These are phyloP conservation scores for Hypocreales sp. DNA, from an alignment of 2,329 filamentous ascomycete genomes.

Conservation along the genomic window DNA sequence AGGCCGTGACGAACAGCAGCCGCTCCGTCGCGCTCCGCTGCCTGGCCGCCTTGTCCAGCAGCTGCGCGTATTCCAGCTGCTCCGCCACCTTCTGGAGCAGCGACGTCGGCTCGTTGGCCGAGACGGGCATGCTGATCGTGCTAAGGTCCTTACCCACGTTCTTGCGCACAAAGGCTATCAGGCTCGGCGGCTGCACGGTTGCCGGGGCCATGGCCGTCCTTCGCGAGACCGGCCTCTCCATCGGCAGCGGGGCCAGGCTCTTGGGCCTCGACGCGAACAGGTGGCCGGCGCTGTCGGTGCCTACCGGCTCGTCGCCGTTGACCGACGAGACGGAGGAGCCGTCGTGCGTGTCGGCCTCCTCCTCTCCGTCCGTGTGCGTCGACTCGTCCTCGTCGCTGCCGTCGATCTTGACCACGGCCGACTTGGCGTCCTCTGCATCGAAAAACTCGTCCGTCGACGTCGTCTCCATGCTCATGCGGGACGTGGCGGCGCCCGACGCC, in stretches of 20 bases:
- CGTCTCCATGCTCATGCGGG: slow-evolving; percentile 62
- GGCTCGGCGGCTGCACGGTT: slow-evolving; percentile 67
- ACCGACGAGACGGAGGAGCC: slow-evolving; percentile 44
- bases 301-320: slow-evolving; percentile 40
- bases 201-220: slow-evolving; percentile 57
- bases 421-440: slow-evolving; percentile 56
- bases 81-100: slow-evolving; percentile 80
- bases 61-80: slow-evolving; percentile 75
- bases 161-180: slow-evolving; percentile 89
- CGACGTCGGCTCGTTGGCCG: slow-evolving; percentile 84
- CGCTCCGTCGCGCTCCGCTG: slow-evolving; percentile 49
- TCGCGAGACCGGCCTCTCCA: slow-evolving; percentile 47
- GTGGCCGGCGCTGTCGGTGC: slow-evolving; percentile 41
- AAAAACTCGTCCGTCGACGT: slow-evolving; percentile 82
- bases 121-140: slow-evolving; percentile 94
- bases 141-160: slow-evolving; percentile 97
- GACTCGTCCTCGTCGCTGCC: slow-evolving; percentile 54
- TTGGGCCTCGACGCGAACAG: slow-evolving; percentile 68
- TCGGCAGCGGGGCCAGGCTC: slow-evolving; percentile 60
- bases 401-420: slow-evolving; percentile 59
- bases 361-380: slow-evolving; percentile 6
- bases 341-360: slow-evolving; percentile 17
- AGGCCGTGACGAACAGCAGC: slow-evolving; percentile 73
- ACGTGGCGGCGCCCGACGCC: slow-evolving; percentile 24
- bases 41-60: slow-evolving; percentile 62